A percentile compares a stretch with the other conserved stretches of the same genome.
Evolutionary conservation across 2,329 filamentous ascomycete species (phyloP).

Genomic region (Pseudocercospora vitis): DNA sequence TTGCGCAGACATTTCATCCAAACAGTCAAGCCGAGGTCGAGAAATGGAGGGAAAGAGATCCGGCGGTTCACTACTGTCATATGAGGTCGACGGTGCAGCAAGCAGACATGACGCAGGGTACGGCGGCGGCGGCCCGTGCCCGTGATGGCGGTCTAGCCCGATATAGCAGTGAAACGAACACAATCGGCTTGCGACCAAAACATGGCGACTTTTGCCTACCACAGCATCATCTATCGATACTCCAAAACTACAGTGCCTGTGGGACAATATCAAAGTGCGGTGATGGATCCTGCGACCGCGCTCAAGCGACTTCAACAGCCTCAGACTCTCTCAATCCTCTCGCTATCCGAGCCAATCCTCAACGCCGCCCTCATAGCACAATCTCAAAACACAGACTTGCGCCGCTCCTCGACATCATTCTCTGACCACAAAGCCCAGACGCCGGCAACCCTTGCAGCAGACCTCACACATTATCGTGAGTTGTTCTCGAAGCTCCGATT

Average conservation of each 20-base stretch:
- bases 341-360: slow-evolving; percentile 41
- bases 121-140: not conserved
- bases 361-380: slow-evolving; percentile 33
- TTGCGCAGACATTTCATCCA: not conserved
- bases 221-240: too few species aligned
- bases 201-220: too few species aligned
- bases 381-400: slow-evolving; percentile 37
- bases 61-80: not conserved
- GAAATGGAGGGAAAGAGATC: not conserved
- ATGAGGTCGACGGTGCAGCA: not conserved
- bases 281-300: slow-evolving; percentile 25
- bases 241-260: not conserved
- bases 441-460: slow-evolving; percentile 75
- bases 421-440: slow-evolving; percentile 65
- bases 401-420: slow-evolving; percentile 67
- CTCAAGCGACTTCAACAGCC: slow-evolving; percentile 54
- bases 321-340: slow-evolving; percentile 58
- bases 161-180: not conserved
- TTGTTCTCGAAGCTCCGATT: slow-evolving; percentile 95
- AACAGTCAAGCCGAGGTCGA: not conserved
- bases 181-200: too few species aligned
- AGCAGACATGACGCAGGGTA: not conserved
- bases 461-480: slow-evolving; percentile 88
- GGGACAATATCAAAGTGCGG: not conserved
- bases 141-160: not conserved